Evolutionary conservation across 2,329 filamentous ascomycete species (phyloP).

Genomic region (Penicillium digitatum): DNA sequence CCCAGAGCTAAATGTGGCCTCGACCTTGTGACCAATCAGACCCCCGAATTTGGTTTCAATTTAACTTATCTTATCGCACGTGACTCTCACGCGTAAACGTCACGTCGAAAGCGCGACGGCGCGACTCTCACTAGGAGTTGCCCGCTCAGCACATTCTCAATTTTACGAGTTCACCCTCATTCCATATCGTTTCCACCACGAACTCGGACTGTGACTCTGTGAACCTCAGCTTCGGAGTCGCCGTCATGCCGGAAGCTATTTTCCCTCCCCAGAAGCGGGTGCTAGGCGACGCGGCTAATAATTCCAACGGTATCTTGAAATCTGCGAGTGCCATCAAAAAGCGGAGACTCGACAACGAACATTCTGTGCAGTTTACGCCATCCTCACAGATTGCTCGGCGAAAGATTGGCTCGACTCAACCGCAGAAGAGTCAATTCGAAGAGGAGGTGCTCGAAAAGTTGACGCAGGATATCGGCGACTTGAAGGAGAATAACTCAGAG

Average conservation of each 20-base stretch:
- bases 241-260: conserved; percentile 40
- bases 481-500: conserved; percentile 83
- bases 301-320: conserved; percentile 58
- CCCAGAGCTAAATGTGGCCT: background rate
- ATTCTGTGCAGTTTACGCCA: conserved; percentile 55
- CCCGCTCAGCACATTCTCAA: conserved; percentile 13
- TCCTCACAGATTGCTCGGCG: conserved; percentile 58
- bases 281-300: conserved; percentile 63
- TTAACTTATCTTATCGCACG: conserved; percentile 22
- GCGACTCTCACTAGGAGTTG: conserved; percentile 18
- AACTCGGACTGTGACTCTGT: background rate
- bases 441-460: conserved; percentile 92
- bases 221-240: conserved; percentile 13
- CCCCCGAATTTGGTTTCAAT: background rate
- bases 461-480: conserved; percentile 81
- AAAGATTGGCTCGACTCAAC: conserved; percentile 58
- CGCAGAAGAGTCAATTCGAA: conserved; percentile 88
- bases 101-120: conserved; percentile 26
- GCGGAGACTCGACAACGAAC: conserved; percentile 65
- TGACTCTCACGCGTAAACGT: conserved; percentile 27
- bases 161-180: background rate
- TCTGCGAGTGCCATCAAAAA: conserved; percentile 66
- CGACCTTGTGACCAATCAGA: background rate
- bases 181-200: background rate
- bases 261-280: conserved; percentile 65